Conservation (phyloP, 306 rosid genomes). For the Prunus persica region Prunus_persica_NCBIv2 NC_034011.1:5143001-5143500, state of each 20-base stretch:
- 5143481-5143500: background rate
- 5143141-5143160: constrained; percentile 10
- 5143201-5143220: constrained; percentile 39
- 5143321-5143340: constrained; percentile 27
- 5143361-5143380: constrained; percentile 54
- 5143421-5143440: constrained; percentile 40
- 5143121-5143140: constrained; percentile 9
- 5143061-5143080: background rate
- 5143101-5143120: background rate
- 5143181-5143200: constrained; percentile 39
- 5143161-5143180: constrained; percentile 39
- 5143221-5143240: constrained; percentile 36
- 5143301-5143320: constrained; percentile 31
- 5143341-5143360: constrained; percentile 40
- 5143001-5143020: background rate
- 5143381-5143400: constrained; percentile 63
- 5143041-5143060: background rate
- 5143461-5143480: background rate
- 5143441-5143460: constrained; percentile 13
- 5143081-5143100: background rate
- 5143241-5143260: constrained; percentile 22
- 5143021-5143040: background rate
- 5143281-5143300: constrained; percentile 30
- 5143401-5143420: constrained; percentile 59
- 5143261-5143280: constrained; percentile 27